Conservation (phyloP, 2,329 filamentous ascomycete genomes). For the Alternaria sp. region DNA sequence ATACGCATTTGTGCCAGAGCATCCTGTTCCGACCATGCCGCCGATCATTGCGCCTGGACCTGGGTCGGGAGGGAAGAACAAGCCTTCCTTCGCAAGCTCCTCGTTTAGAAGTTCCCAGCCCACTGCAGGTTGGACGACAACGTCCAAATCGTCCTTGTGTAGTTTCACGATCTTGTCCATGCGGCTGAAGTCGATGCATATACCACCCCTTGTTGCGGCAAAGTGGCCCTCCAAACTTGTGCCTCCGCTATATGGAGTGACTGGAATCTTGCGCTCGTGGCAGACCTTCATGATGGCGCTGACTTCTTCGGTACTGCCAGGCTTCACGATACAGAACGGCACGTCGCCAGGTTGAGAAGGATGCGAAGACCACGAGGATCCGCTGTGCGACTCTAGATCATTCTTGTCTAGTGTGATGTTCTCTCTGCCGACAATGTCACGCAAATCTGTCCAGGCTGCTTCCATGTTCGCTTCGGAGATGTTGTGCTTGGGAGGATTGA, state of each 20-base stretch:
- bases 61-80: constrained; percentile 93
- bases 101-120: constrained; percentile 90
- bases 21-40: constrained; percentile 83
- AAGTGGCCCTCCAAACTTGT: constrained; percentile 92
- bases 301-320: constrained; percentile 80
- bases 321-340: constrained; percentile 75
- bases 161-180: constrained; percentile 84
- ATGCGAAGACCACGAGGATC: constrained; percentile 71
- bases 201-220: constrained; percentile 80
- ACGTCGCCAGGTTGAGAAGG: constrained; percentile 53
- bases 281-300: constrained; percentile 90
- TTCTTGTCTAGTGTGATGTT: constrained; percentile 67
- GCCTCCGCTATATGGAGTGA: constrained; percentile 86
- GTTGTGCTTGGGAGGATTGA: constrained; percentile 63
- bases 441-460: constrained; percentile 71
- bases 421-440: constrained; percentile 68
- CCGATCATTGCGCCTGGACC: constrained; percentile 93
- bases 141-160: constrained; percentile 73
- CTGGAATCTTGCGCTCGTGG: constrained; percentile 80
- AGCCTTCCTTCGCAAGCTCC: constrained; percentile 71
- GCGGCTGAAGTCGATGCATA: constrained; percentile 84
- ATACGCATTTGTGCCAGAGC: constrained; percentile 86
- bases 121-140: constrained; percentile 71
- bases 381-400: constrained; percentile 66
- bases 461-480: constrained; percentile 66